Percentiles rank a stretch among this genome's conserved stretches.
Conservation (phyloP, 1,284 basidiomycete species). For the Fomitopsis palustris region DNA sequence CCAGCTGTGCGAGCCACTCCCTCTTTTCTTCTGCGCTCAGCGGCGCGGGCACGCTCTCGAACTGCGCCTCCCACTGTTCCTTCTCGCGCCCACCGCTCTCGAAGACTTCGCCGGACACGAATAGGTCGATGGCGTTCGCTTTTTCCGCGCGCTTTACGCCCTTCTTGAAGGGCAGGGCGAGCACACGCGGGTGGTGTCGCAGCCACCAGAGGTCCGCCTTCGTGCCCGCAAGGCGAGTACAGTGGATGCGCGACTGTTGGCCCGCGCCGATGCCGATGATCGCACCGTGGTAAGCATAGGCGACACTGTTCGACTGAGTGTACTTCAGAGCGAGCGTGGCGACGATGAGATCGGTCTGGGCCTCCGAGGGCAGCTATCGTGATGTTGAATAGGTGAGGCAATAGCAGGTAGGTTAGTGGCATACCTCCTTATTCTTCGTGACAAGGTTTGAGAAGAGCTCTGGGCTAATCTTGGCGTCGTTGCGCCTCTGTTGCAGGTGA, state of each 20-base stretch:
- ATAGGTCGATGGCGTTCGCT: conserved; percentile 97
- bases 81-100: conserved; percentile 75
- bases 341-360: conserved; percentile 85
- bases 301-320: conserved; percentile 98
- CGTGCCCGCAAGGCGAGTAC: conserved; percentile 93
- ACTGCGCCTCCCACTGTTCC: conserved; percentile 88
- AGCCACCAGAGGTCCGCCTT: conserved; percentile 99
- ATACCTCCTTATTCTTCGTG: conserved; percentile 80
- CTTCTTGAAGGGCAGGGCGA: conserved; percentile 93
- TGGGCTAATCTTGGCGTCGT: conserved; percentile 86
- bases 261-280: conserved; percentile 97
- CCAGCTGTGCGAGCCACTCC: conserved; percentile 68
- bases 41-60: conserved; percentile 71
- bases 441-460: conserved; percentile 88
- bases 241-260: conserved; percentile 99
- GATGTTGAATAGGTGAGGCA: background rate
- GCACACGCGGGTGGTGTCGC: conserved; percentile 91
- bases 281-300: conserved; percentile 91
- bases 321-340: conserved; percentile 98
- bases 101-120: conserved; percentile 87
- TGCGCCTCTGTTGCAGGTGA: conserved; percentile 87
- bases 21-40: conserved; percentile 69
- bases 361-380: conserved; percentile 64
- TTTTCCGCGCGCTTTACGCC: conserved; percentile 98
- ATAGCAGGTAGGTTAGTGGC: conserved; percentile 16